phyloP scores from a whole-genome alignment of 2,329 filamentous ascomycete genomes.

The Colletotrichum sp. region DNA sequence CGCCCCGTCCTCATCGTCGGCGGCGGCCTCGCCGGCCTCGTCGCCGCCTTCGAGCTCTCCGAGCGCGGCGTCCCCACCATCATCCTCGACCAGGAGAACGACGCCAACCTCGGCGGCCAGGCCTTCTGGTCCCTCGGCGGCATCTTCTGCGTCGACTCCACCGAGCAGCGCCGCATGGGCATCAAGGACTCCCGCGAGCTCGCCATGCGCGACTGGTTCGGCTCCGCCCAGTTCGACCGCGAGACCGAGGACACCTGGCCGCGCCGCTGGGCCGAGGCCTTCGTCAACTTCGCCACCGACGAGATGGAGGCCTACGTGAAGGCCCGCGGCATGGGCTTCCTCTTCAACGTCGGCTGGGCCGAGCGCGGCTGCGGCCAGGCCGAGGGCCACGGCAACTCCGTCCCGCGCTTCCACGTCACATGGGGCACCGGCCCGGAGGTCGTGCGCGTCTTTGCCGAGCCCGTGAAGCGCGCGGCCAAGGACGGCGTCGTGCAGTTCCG shows the following conservation, averaged over 20 bases:
- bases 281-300: conserved; percentile 65
- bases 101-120: conserved; percentile 62
- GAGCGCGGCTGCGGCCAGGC: conserved; percentile 62
- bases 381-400: conserved; percentile 65
- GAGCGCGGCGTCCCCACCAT: conserved; percentile 53
- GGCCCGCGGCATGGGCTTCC: conserved; percentile 55
- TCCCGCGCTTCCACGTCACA: conserved; percentile 66
- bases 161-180: conserved; percentile 61
- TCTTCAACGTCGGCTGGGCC: conserved; percentile 64
- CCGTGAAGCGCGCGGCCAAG: conserved; percentile 56
- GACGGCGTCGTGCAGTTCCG: conserved; percentile 59
- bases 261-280: conserved; percentile 65
- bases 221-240: conserved; percentile 63
- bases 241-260: conserved; percentile 62
- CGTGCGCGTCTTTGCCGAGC: conserved; percentile 62
- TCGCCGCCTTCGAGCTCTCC: conserved; percentile 62
- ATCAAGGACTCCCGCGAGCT: conserved; percentile 63
- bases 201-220: conserved; percentile 64
- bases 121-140: conserved; percentile 70
- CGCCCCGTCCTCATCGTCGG: no score
- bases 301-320: conserved; percentile 65
- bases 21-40: conserved; percentile 66
- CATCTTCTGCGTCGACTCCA: conserved; percentile 63
- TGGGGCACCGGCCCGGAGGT: conserved; percentile 68
- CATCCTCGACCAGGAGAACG: conserved; percentile 64